phyloP scores from a whole-genome alignment of 192 early-diverging fungal genomes.

The Dimargaris verticillata region DNA sequence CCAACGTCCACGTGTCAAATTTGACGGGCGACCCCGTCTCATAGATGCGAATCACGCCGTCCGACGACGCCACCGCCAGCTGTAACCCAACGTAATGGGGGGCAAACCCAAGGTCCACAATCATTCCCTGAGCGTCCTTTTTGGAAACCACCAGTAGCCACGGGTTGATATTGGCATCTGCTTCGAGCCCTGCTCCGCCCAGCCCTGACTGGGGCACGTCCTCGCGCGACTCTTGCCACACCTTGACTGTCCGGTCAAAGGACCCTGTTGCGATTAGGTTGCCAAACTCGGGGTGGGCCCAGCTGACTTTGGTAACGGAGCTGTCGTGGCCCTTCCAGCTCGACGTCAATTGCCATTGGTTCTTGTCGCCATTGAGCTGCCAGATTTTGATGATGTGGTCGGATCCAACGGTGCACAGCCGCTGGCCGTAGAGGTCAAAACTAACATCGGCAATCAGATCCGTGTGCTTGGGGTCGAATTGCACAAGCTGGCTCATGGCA shows the following conservation, averaged over 20 bases:
- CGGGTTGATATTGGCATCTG: not conserved
- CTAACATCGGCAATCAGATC: slow-evolving; percentile 87
- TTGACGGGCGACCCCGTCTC: slow-evolving; percentile 34
- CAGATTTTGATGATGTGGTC: slow-evolving; percentile 91
- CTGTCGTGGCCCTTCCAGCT: slow-evolving; percentile 76
- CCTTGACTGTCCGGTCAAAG: slow-evolving; percentile 74
- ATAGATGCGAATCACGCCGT: slow-evolving; percentile 35
- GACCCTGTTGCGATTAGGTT: slow-evolving; percentile 80
- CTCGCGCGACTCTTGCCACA: slow-evolving; percentile 64
- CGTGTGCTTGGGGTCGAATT: slow-evolving; percentile 31
- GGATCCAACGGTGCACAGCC: slow-evolving; percentile 78
- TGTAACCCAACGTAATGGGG: slow-evolving; percentile 7
- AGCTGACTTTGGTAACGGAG: slow-evolving; percentile 67
- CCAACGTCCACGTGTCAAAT: slow-evolving; percentile 26
- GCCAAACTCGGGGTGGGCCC: slow-evolving; percentile 96
- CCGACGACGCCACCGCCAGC: slow-evolving; percentile 19
- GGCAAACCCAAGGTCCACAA: slow-evolving; percentile 11
- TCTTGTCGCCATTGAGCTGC: slow-evolving; percentile 54
- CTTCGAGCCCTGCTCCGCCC: not conserved
- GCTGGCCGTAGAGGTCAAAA: slow-evolving; percentile 85
- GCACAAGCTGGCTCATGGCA: slow-evolving; percentile 5
- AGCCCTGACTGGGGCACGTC: not conserved
- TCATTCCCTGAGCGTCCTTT: slow-evolving; percentile 10
- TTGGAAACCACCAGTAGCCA: not conserved
- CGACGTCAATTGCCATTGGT: slow-evolving; percentile 61